Evolutionary conservation across 139 green algal genomes (phyloP), one percentile per base, ranked within the genome.

Genomic region (Ettlia oleoabundans): DNA sequence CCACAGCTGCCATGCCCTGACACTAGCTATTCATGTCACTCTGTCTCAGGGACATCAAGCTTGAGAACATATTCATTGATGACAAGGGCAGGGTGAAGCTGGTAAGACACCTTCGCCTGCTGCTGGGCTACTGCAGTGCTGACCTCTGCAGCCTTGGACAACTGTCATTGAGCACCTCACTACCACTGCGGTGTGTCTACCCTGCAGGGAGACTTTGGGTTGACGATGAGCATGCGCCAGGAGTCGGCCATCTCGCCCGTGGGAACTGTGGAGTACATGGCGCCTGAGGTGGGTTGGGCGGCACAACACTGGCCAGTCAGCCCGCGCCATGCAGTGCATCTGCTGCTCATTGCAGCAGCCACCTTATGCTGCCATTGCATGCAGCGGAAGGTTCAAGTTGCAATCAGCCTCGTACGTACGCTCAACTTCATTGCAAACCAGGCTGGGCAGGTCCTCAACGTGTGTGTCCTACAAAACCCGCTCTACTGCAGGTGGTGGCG

Each of bases 241-340:
- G 91, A 95, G 86, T 67, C 90, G 33, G 85, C 92, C 30, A 94
- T 95, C 76, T 90, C 82, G 1, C 92, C 91, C 4, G 91, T 95
- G 13, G 92, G 92, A n/a, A 96, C 92, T 24, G 88, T 95, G 19
- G 92, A 95, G 69, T 96, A 96, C 82, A 96, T 96, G 92, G 84
- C 91, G 5, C 92, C 92, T 10, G 92, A 95, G 88, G 90, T 92
- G 76, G n/a, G 68, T 28, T n/a, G n/a, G n/a, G n/a, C n/a, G n/a
- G n/a, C n/a, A n/a, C n/a, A n/a, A n/a, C n/a, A n/a, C n/a, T n/a
- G n/a, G n/a, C n/a, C n/a, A n/a, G n/a, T n/a, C n/a, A n/a, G n/a
- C n/a, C n/a, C n/a, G n/a, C n/a, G n/a, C n/a, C n/a, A n/a, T n/a
- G n/a, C n/a, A n/a, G n/a, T n/a, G n/a, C n/a, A n/a, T n/a, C n/a